A percentile compares a stretch with the other conserved stretches of the same genome.
These are phyloP conservation scores for Cryptococcus neoformans DNA, from an alignment of 1,284 basidiomycete genomes.

Conservation along the genomic window DNA sequence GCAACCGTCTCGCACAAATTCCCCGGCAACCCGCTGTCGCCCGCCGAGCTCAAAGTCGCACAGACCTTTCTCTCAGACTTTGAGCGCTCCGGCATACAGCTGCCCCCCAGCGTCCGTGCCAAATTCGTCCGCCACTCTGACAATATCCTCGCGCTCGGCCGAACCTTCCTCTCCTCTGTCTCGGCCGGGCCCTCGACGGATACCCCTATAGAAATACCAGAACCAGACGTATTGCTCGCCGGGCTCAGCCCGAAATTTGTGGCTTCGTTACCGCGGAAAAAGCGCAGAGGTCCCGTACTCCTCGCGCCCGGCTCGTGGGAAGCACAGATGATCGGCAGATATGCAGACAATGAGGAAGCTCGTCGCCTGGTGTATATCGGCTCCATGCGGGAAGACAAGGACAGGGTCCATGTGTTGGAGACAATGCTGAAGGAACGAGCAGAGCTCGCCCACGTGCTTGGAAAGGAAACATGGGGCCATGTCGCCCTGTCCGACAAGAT, in stretches of 20 bases:
- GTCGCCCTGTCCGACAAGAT: conserved; percentile 89
- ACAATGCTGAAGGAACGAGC: conserved; percentile 69
- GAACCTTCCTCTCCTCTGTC: conserved; percentile 73
- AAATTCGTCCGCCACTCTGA: conserved; percentile 90
- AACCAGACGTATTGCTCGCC: conserved; percentile 36
- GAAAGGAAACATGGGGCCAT: conserved; percentile 75
- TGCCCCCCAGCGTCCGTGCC: conserved; percentile 70
- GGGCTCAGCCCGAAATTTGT: conserved; percentile 45
- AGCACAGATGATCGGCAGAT: conserved; percentile 87
- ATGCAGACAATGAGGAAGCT: conserved; percentile 76
- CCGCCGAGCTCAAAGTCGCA: conserved; percentile 64
- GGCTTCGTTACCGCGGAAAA: conserved; percentile 54
- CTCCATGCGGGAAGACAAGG: conserved; percentile 56
- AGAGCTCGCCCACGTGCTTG: conserved; percentile 75
- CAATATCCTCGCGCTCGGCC: conserved; percentile 82
- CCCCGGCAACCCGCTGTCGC: conserved; percentile 32
- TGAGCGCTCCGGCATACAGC: conserved; percentile 92
- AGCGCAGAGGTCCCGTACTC: conserved; percentile 6
- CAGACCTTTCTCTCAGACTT: conserved; percentile 95
- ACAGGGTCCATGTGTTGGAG: conserved; percentile 61
- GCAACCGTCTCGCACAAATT: conserved; percentile 45
- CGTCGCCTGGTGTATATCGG: conserved; percentile 74
- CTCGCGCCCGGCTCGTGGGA: conserved; percentile 66
- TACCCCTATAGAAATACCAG: conserved; percentile 46
- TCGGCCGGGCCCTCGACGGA: conserved; percentile 26